Conservation (phyloP, 306 rosid genomes). For the Trifolium subterraneum region DNA sequence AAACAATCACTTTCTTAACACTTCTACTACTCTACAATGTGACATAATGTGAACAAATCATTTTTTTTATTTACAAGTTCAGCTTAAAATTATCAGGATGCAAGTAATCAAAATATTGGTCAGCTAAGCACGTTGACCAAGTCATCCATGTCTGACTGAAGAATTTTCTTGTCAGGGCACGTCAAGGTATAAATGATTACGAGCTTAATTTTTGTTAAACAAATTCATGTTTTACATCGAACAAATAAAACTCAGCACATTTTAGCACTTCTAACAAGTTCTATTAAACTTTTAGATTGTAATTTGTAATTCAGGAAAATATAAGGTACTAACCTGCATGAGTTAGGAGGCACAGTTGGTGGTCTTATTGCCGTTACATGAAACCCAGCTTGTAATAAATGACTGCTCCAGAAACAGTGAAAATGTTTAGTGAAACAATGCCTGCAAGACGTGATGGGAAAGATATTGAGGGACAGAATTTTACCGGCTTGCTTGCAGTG, state of each 20-base stretch:
- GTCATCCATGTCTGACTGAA: background rate
- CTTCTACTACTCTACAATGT: too few species aligned
- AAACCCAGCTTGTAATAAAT: constrained; percentile 86
- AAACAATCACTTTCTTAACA: too few species aligned
- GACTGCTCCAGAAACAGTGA: constrained; percentile 54
- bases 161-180: background rate
- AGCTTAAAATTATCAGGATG: background rate
- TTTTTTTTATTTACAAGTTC: background rate
- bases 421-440: constrained; percentile 33
- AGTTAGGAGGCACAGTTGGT: constrained; percentile 94
- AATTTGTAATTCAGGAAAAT: background rate
- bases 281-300: background rate
- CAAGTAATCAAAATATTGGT: background rate
- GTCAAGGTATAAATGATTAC: background rate
- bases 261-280: background rate
- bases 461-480: constrained; percentile 18
- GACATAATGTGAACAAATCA: too few species aligned
- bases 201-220: background rate
- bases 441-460: constrained; percentile 19
- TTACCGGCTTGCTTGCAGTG: constrained; percentile 85
- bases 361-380: constrained; percentile 97
- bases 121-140: background rate
- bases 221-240: background rate
- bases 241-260: background rate
- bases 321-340: constrained; percentile 75